phyloP scores from a whole-genome alignment of 2,329 filamentous ascomycete species.

The Chaetomium globosum region DNA sequence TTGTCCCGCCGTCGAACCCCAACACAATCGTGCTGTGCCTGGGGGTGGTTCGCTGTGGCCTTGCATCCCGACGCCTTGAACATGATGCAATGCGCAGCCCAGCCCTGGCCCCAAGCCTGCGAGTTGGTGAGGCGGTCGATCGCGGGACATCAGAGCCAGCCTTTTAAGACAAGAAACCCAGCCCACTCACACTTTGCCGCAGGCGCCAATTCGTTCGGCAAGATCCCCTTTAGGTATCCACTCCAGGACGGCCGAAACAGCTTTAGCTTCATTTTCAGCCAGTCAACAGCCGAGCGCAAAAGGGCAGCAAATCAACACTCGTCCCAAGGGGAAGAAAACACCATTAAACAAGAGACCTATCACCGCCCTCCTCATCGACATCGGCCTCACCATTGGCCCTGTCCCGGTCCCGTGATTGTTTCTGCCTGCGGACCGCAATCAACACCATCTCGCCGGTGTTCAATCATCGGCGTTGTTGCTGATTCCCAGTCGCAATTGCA shows the following conservation, averaged over 20 bases:
- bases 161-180: conserved; percentile 26
- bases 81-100: conserved; percentile 30
- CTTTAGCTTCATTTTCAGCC: conserved; percentile 35
- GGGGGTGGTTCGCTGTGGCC: neutral
- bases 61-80: neutral
- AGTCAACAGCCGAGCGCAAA: conserved; percentile 41
- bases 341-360: conserved; percentile 52
- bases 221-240: conserved; percentile 29
- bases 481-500: conserved; percentile 21
- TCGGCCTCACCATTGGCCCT: conserved; percentile 53
- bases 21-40: neutral
- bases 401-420: conserved; percentile 56
- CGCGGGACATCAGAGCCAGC: conserved; percentile 23
- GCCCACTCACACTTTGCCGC: conserved; percentile 34
- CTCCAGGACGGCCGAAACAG: conserved; percentile 23
- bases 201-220: conserved; percentile 25
- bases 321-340: conserved; percentile 44
- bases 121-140: conserved; percentile 20
- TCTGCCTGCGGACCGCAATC: conserved; percentile 49
- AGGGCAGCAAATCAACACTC: conserved; percentile 55
- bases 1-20: conserved; percentile 1
- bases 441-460: conserved; percentile 38
- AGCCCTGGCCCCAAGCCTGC: conserved; percentile 19
- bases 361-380: conserved; percentile 49
- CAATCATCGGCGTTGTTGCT: conserved; percentile 39